Percentiles rank a stretch among this genome's conserved stretches.
These are phyloP conservation scores for Camellia granthamiana DNA, from an alignment of 148 eudicot species.

Conservation along the genomic window DNA sequence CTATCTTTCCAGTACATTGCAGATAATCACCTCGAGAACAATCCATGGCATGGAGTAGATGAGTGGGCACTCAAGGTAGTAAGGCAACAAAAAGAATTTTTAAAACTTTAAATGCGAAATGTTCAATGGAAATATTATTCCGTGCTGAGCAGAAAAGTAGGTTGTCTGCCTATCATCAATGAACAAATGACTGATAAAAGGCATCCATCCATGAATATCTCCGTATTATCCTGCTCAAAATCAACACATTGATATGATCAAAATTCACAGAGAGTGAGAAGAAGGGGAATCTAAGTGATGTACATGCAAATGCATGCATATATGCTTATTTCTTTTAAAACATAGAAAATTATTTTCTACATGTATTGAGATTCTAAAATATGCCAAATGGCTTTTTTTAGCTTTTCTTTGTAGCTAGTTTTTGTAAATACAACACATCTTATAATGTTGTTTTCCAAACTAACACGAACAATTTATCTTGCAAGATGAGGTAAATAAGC, in stretches of 20 bases:
- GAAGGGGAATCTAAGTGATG: neutral
- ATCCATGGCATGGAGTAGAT: conserved; percentile 82
- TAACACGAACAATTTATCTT: conserved; percentile 17
- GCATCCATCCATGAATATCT: neutral
- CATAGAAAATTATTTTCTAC: neutral
- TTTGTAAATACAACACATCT: neutral
- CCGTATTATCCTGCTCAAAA: neutral
- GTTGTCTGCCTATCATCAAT: neutral
- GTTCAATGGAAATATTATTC: neutral
- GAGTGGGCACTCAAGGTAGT: conserved; percentile 80
- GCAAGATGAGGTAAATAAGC: conserved; percentile 85
- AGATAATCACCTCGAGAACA: conserved; percentile 70
- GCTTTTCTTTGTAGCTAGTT: neutral
- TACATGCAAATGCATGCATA: neutral
- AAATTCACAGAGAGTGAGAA: neutral
- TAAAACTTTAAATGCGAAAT: neutral
- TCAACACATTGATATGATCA: neutral
- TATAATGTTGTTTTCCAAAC: conserved; percentile 3
- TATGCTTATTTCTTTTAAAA: neutral
- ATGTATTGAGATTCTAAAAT: neutral
- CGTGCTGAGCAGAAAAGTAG: neutral
- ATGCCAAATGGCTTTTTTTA: neutral
- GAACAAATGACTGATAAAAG: neutral
- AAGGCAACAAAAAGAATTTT: neutral
- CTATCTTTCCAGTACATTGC: conserved; percentile 68